Conservation (phyloP, 139 green algal species). For the Tetratostichococcus sp. region DNA sequence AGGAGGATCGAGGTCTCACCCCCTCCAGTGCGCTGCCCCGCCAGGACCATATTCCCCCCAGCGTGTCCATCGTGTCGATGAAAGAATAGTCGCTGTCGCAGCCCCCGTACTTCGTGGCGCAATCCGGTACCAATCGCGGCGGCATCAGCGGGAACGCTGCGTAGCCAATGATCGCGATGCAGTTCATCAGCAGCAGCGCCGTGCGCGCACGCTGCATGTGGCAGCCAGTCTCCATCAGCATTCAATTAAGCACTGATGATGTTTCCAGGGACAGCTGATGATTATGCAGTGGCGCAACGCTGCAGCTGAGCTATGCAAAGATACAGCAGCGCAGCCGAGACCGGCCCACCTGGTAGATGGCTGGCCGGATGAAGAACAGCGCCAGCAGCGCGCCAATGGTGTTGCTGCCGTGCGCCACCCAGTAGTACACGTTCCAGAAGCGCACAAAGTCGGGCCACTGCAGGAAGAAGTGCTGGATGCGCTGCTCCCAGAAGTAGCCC, state of each 20-base stretch:
- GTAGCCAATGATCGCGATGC: slow-evolving; percentile 24
- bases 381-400: slow-evolving; percentile 25
- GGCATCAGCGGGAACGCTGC: slow-evolving; percentile 30
- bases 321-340: too few species aligned
- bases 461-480: slow-evolving; percentile 17
- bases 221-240: too few species aligned
- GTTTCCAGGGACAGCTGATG: too few species aligned
- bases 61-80: background rate
- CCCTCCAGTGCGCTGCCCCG: slow-evolving; percentile 17
- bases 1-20: too few species aligned
- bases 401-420: slow-evolving; percentile 26
- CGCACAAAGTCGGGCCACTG: slow-evolving; percentile 14
- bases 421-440: slow-evolving; percentile 35
- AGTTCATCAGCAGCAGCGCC: slow-evolving; percentile 24
- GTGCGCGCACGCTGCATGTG: background rate
- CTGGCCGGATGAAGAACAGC: slow-evolving; percentile 24
- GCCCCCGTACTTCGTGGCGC: slow-evolving; percentile 13
- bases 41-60: slow-evolving; percentile 33
- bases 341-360: slow-evolving; percentile 16
- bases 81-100: slow-evolving; percentile 5
- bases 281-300: too few species aligned
- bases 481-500: slow-evolving; percentile 29
- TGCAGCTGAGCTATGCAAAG: too few species aligned
- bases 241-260: too few species aligned
- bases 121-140: slow-evolving; percentile 21